These are phyloP conservation scores for Solanum chilense DNA, from an alignment of 257 asterid genomes.

Conservation along the genomic window DNA sequence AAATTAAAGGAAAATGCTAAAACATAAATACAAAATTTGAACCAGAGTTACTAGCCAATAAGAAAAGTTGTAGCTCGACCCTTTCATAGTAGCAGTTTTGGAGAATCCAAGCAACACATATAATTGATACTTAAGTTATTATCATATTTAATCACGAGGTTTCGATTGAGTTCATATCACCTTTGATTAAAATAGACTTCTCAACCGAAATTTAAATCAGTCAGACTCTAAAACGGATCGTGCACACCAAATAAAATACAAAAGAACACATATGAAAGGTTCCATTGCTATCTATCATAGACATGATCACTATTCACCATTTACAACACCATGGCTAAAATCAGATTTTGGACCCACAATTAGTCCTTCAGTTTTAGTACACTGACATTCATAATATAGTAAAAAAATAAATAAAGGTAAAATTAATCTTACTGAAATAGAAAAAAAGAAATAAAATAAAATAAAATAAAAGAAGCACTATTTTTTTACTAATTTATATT, in stretches of 20 bases:
- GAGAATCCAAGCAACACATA: neutral
- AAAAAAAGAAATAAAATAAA: neutral
- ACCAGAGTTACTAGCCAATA: neutral
- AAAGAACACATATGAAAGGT: neutral
- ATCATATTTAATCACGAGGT: neutral
- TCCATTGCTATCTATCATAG: neutral
- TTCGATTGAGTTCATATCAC: neutral
- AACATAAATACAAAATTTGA: neutral
- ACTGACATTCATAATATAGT: neutral
- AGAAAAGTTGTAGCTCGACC: neutral
- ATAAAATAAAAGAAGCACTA: neutral
- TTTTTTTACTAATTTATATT: neutral
- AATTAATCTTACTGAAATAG: neutral
- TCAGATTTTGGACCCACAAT: neutral
- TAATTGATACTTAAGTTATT: neutral
- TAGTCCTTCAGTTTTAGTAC: neutral
- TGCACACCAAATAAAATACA: neutral
- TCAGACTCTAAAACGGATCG: neutral
- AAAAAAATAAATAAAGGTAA: neutral
- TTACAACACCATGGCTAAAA: neutral
- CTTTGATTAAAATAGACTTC: neutral
- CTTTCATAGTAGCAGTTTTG: neutral
- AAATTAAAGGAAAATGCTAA: neutral
- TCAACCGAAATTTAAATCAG: accelerated
- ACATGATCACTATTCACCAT: neutral